Evolutionary conservation across 768 basidiomycete species (phyloP).

Genomic region (Leccinum subgranulosum): DNA sequence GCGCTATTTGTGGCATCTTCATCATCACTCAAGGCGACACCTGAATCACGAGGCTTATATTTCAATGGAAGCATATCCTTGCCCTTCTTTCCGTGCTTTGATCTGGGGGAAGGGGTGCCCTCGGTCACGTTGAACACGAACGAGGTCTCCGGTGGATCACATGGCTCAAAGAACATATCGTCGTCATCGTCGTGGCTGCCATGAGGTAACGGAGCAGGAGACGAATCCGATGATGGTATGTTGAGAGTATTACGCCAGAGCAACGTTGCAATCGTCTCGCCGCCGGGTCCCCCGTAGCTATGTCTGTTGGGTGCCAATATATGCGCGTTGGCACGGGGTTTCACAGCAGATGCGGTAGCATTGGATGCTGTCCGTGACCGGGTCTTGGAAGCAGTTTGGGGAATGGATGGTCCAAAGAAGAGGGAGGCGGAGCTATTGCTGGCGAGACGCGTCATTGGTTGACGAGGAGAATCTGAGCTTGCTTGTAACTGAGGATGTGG

Average conservation of each 20-base stretch:
- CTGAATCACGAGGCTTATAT: constrained; percentile 69
- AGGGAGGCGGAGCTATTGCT: constrained; percentile 55
- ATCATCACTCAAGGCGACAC: constrained; percentile 61
- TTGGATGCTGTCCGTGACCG: constrained; percentile 26
- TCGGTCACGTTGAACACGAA: constrained; percentile 56
- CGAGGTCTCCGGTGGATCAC: constrained; percentile 45
- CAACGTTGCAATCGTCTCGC: constrained; percentile 27
- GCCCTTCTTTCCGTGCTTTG: constrained; percentile 29
- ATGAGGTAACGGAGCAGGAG: constrained; percentile 37
- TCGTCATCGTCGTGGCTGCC: constrained; percentile 44
- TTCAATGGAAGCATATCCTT: constrained; percentile 53
- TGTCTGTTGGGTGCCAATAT: constrained; percentile 49
- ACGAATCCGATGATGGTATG: constrained; percentile 50
- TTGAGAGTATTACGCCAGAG: constrained; percentile 38
- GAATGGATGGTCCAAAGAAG: constrained; percentile 57
- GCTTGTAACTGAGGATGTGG: constrained; percentile 28
- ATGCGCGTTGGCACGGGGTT: constrained; percentile 14
- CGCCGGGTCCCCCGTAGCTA: constrained; percentile 58
- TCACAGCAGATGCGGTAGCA: constrained; percentile 3
- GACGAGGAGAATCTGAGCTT: constrained; percentile 27
- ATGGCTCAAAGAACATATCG: constrained; percentile 52
- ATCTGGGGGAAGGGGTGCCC: constrained; percentile 54
- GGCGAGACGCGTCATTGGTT: constrained; percentile 48
- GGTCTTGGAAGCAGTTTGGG: constrained; percentile 21
- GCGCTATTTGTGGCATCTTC: constrained; percentile 32